These are phyloP conservation scores for Stropharia rugosoannulata DNA, from an alignment of 768 basidiomycete genomes.

Conservation along the genomic window DNA sequence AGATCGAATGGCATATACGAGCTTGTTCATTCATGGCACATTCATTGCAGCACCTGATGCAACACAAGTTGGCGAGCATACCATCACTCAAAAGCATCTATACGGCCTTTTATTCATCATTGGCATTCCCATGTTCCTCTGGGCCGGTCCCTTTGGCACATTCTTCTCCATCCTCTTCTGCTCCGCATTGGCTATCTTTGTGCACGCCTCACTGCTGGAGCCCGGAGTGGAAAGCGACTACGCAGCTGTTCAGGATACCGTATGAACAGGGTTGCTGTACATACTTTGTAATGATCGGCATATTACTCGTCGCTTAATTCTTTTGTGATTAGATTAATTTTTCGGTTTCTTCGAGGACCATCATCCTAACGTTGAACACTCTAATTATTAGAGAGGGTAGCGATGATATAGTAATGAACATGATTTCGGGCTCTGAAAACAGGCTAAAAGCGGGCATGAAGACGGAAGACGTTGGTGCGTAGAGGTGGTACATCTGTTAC, in stretches of 20 bases:
- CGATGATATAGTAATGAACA: slow-evolving; percentile 7
- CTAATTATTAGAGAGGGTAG: slow-evolving; percentile 11
- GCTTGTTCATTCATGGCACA: background rate
- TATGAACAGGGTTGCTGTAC: slow-evolving; percentile 35
- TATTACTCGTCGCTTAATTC: slow-evolving; percentile 17
- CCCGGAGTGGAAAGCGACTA: slow-evolving; percentile 97
- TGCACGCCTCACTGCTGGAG: slow-evolving; percentile 86
- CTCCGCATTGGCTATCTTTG: slow-evolving; percentile 79
- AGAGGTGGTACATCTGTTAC: slow-evolving; percentile 23
- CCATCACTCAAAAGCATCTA: slow-evolving; percentile 86
- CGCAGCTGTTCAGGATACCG: slow-evolving; percentile 68
- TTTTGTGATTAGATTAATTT: slow-evolving; percentile 10
- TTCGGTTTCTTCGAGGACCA: slow-evolving; percentile 10
- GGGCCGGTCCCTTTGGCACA: slow-evolving; percentile 71
- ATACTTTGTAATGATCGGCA: background rate
- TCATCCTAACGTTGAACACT: background rate
- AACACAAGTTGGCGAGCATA: slow-evolving; percentile 75
- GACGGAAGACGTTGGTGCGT: slow-evolving; percentile 9
- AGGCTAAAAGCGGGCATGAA: slow-evolving; percentile 10
- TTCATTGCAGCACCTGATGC: slow-evolving; percentile 70
- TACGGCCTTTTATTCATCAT: slow-evolving; percentile 90
- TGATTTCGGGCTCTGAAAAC: slow-evolving; percentile 10
- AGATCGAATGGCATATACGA: background rate
- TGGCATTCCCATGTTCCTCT: slow-evolving; percentile 86
- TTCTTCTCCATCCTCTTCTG: slow-evolving; percentile 96